Percentiles rank a stretch among this genome's conserved stretches.
Evolutionary conservation across 2,329 filamentous ascomycete genomes (phyloP).

Genomic region (Nothophoma quercina): DNA sequence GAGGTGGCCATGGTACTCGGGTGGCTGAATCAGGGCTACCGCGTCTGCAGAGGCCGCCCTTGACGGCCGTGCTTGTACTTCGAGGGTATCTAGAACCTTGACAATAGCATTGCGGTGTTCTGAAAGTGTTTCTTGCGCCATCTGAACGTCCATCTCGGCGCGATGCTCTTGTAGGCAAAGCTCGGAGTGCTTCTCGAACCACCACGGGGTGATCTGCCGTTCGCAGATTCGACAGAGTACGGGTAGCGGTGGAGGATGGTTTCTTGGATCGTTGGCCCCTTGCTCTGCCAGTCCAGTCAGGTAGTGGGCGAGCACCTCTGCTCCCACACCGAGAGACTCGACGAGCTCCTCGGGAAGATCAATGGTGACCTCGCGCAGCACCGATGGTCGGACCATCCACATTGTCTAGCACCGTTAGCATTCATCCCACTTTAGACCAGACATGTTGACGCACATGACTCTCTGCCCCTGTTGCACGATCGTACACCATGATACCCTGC

Average conservation of each 20-base stretch:
- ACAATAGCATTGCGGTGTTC: constrained; percentile 96
- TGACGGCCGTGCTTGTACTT: constrained; percentile 74
- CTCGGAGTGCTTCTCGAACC: constrained; percentile 99
- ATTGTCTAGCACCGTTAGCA: constrained; percentile 73
- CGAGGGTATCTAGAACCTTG: constrained; percentile 90
- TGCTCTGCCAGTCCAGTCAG: constrained; percentile 88
- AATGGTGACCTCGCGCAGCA: constrained; percentile 91
- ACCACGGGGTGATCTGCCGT: constrained; percentile 96
- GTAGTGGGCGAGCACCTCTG: constrained; percentile 92
- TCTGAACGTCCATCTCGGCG: constrained; percentile 96
- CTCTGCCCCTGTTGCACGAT: constrained; percentile 82
- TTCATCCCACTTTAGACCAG: neutral
- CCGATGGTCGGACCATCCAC: constrained; percentile 98
- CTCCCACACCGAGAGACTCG: constrained; percentile 91
- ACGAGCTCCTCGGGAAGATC: constrained; percentile 89
- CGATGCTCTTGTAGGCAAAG: constrained; percentile 94
- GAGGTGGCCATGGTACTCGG: constrained; percentile 86
- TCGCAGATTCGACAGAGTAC: constrained; percentile 97
- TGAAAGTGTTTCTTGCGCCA: constrained; percentile 88
- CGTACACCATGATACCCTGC: constrained; percentile 98
- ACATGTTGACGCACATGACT: constrained; percentile 74
- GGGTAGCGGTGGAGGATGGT: constrained; percentile 80
- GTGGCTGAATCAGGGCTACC: constrained; percentile 59
- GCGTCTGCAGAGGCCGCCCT: constrained; percentile 61
- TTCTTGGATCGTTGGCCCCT: constrained; percentile 75